Percentiles rank a stretch among this genome's conserved stretches.
These are phyloP conservation scores for Penicillium canariense DNA, from an alignment of 495 filamentous ascomycete species.

Conservation along the genomic window DNA sequence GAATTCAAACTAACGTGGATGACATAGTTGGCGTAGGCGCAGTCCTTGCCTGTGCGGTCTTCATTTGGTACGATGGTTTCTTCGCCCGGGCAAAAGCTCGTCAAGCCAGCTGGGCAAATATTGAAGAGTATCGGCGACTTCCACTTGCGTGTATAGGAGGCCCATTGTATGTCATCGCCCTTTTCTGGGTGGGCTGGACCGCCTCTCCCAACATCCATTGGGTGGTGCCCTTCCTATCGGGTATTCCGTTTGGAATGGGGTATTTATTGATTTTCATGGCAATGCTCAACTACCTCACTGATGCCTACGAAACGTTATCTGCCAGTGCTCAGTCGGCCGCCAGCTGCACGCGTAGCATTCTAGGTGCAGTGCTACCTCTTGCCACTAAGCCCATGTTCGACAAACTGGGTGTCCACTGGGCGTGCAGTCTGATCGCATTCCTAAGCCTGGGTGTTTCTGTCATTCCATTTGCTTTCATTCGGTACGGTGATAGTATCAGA, in stretches of 20 bases:
- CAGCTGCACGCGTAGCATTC: slow-evolving; percentile 37
- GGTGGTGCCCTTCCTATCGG: slow-evolving; percentile 39
- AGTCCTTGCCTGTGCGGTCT: slow-evolving; percentile 30
- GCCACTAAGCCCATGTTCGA: slow-evolving; percentile 42
- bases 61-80: slow-evolving; percentile 41
- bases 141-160: slow-evolving; percentile 43
- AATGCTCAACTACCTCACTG: slow-evolving; percentile 46
- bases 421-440: slow-evolving; percentile 42
- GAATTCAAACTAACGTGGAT: background rate
- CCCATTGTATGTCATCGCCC: slow-evolving; percentile 37
- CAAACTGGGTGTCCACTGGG: slow-evolving; percentile 43
- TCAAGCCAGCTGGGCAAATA: slow-evolving; percentile 33
- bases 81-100: slow-evolving; percentile 35
- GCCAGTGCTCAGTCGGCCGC: slow-evolving; percentile 44
- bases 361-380: slow-evolving; percentile 44
- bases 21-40: slow-evolving; percentile 33
- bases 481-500: slow-evolving; percentile 35
- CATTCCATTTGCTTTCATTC: slow-evolving; percentile 38
- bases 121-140: slow-evolving; percentile 41
- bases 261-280: slow-evolving; percentile 47
- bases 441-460: slow-evolving; percentile 33
- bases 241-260: slow-evolving; percentile 40
- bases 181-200: slow-evolving; percentile 44
- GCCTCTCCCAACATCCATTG: slow-evolving; percentile 37
- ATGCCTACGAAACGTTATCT: slow-evolving; percentile 44